These are phyloP conservation scores for Simplicillium aogashimaense DNA, from an alignment of 2,329 filamentous ascomycete species.

Conservation along the genomic window DNA sequence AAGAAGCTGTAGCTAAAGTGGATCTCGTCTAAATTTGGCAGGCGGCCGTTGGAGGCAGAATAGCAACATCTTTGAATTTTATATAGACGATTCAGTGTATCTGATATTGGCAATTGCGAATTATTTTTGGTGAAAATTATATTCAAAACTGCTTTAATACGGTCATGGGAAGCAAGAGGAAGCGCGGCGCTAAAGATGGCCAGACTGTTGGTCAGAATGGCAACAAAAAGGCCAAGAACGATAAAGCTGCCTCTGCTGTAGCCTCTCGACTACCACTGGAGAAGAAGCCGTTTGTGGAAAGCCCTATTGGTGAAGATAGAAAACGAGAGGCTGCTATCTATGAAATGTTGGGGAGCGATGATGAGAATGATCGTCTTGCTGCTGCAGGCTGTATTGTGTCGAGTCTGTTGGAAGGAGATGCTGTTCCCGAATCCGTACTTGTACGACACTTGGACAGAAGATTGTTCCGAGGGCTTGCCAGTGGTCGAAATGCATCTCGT, in stretches of 20 bases:
- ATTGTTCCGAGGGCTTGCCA: slow-evolving; percentile 80
- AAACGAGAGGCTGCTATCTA: slow-evolving; percentile 51
- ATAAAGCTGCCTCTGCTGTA: slow-evolving; percentile 9
- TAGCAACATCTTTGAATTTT: not conserved
- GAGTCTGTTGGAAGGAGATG: slow-evolving; percentile 39
- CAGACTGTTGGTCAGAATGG: slow-evolving; percentile 14
- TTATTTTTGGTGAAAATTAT: too few relatives aligned
- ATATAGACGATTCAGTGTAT: too few relatives aligned
- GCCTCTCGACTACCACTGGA: slow-evolving; percentile 14
- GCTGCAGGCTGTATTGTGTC: slow-evolving; percentile 51
- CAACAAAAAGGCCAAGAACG: slow-evolving; percentile 21
- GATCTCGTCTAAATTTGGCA: not conserved
- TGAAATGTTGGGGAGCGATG: slow-evolving; percentile 50
- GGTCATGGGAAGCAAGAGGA: slow-evolving; percentile 20
- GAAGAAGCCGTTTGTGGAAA: slow-evolving; percentile 38
- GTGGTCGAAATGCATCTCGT: slow-evolving; percentile 78
- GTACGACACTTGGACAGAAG: slow-evolving; percentile 52
- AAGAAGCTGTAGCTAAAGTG: too few relatives aligned
- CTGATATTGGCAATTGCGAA: too few relatives aligned
- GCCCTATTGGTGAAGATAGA: slow-evolving; percentile 40
- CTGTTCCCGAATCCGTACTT: slow-evolving; percentile 41
- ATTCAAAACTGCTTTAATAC: slow-evolving; percentile 14
- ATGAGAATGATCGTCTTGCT: slow-evolving; percentile 42
- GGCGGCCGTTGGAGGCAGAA: not conserved
- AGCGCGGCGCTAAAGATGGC: slow-evolving; percentile 21